Evolutionary conservation across 768 basidiomycete species (phyloP), one percentile per base, ranked within the genome.

Genomic region (Psilocybe azurescens): DNA sequence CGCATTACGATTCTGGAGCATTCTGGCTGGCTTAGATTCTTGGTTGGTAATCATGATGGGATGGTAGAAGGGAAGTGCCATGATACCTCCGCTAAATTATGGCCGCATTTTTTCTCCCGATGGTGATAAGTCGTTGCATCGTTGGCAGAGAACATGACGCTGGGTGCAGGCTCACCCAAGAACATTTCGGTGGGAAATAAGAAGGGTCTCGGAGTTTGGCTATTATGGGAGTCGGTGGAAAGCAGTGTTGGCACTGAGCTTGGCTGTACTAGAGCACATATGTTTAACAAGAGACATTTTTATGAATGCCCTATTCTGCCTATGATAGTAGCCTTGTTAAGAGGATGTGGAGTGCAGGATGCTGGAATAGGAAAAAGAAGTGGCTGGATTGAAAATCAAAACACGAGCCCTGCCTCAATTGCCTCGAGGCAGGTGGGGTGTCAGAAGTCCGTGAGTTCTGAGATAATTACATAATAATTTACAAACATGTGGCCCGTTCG

Each of bases 341-440:
- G 7, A 14, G 14, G 7, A 39, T 39, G 24, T 39, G 38, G 38
- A 39, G 38, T 39, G 9, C 38, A 39, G 14, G 38, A 39, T 8
- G 38, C 8, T 44, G 41, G 41, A 44, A 49, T 6, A 36, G 39
- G 50, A n/a, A 41, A 59, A 44, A 53, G 58, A 48, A 32, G 44
- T 48, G 56, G 57, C 18, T 18, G 18, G 44, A 32, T 48, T 58
- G 38, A 53, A 29, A 10, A 32, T 38, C 38, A 38, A 58, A 41
- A 36, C 58, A 58, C 58, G 49, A 24, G 24, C 24, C 24, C 24
- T 24, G 24, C 24, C 24, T 50, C 16, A 13, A 3, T 39, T 59
- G 58, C 58, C 58, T 59, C 58, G 51, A 59, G 58, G 58, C 49
- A 44, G 50, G 51, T 18, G 44, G 56, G 20, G 60, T 61, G 60